Percentiles rank a stretch among this genome's conserved stretches.
Conservation (phyloP, 2,329 filamentous ascomycete species). For the Cordyceps farinosa region DNA sequence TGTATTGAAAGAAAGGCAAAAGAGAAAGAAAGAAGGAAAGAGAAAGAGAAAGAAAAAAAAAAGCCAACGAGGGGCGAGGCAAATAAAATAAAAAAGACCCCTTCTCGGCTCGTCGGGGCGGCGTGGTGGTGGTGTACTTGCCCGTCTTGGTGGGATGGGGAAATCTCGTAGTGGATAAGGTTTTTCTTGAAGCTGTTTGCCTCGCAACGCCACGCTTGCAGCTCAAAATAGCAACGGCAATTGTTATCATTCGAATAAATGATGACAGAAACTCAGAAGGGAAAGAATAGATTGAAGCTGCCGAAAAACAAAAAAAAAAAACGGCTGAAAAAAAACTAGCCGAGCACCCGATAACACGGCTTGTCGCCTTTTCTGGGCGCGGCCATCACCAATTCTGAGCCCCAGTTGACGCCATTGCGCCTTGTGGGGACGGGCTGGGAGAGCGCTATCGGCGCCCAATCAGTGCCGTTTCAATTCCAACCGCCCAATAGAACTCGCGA, state of each 20-base stretch:
- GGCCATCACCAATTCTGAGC: constrained; percentile 19
- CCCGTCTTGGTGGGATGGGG: constrained; percentile 11
- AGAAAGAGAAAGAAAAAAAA: neutral
- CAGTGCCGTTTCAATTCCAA: constrained; percentile 11
- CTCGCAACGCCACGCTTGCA: neutral
- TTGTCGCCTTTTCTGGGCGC: too few relatives aligned
- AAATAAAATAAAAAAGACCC: neutral
- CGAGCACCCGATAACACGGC: constrained; percentile 8
- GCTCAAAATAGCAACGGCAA: neutral
- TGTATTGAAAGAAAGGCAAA: neutral
- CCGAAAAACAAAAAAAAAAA: neutral
- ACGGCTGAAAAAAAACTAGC: constrained; percentile 20
- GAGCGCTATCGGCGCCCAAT: constrained; percentile 23
- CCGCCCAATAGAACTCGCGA: neutral
- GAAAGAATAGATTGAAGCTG: too few relatives aligned
- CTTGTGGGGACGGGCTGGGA: constrained; percentile 17
- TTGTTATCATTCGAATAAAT: neutral
- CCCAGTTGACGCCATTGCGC: constrained; percentile 35
- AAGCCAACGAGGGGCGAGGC: neutral
- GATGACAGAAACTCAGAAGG: too few relatives aligned
- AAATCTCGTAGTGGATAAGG: neutral
- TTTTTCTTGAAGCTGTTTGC: neutral
- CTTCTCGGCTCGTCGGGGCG: constrained; percentile 9
- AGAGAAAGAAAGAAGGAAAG: neutral
- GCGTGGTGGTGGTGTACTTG: constrained; percentile 3